Percentiles rank a stretch among this genome's conserved stretches.
Evolutionary conservation across 1,284 basidiomycete species (phyloP).

Genomic region (Cutaneotrichosporon spelunceum): DNA sequence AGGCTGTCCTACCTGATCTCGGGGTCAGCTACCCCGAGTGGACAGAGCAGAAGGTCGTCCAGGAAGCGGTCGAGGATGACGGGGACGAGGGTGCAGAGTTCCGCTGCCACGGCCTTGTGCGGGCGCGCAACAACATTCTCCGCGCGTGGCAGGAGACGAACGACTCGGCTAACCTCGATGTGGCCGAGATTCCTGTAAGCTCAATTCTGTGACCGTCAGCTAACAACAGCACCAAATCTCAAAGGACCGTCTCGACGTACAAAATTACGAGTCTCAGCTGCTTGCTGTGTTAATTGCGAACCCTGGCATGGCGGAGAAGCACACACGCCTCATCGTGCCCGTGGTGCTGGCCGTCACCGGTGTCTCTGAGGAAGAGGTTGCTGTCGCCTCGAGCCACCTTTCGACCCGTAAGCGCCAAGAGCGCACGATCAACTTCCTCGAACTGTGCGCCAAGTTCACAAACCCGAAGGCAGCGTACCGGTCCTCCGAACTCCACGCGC

Average conservation of each 20-base stretch:
- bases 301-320: conserved; percentile 70
- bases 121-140: conserved; percentile 20
- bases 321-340: conserved; percentile 74
- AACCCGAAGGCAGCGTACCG: conserved; percentile 84
- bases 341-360: conserved; percentile 61
- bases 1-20: conserved; percentile 30
- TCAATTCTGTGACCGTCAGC: conserved; percentile 1
- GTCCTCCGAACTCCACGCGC: conserved; percentile 62
- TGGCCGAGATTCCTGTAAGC: conserved; percentile 38
- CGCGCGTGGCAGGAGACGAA: conserved; percentile 31
- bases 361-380: conserved; percentile 11
- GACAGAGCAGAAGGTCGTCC: conserved; percentile 22
- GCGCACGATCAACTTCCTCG: conserved; percentile 69
- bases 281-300: conserved; percentile 66
- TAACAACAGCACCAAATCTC: conserved; percentile 59
- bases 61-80: conserved; percentile 18
- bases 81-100: conserved; percentile 47
- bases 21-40: conserved; percentile 38
- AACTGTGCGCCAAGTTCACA: conserved; percentile 79
- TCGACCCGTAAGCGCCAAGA: conserved; percentile 49
- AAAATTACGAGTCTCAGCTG: conserved; percentile 76
- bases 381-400: conserved; percentile 30
- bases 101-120: conserved; percentile 40
- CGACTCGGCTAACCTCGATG: conserved; percentile 29
- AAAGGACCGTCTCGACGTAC: conserved; percentile 67